A percentile compares a stretch with the other conserved stretches of the same genome.
Evolutionary conservation across 2,329 filamentous ascomycete species (phyloP).

Genomic region (Aspergillus tanneri): DNA sequence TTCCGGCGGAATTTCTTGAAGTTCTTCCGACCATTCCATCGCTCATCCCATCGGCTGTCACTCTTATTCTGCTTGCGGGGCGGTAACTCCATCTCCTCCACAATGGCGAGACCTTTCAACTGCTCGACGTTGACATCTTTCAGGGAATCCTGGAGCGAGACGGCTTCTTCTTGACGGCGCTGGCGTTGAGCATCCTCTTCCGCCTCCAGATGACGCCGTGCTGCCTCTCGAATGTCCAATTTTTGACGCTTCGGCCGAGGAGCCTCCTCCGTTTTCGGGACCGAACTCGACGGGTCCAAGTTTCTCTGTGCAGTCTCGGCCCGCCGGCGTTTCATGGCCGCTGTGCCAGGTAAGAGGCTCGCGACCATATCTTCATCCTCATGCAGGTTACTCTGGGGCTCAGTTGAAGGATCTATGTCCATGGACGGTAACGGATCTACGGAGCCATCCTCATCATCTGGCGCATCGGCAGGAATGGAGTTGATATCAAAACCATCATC

Average conservation of each 20-base stretch:
- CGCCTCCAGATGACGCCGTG: constrained; percentile 53
- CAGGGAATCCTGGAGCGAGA: constrained; percentile 55
- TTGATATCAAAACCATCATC: constrained; percentile 57
- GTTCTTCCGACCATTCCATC: constrained; percentile 93
- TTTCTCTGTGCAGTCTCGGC: constrained; percentile 59
- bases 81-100: constrained; percentile 72
- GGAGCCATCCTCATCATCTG: constrained; percentile 25
- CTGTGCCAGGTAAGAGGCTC: constrained; percentile 71
- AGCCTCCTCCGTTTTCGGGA: constrained; percentile 29
- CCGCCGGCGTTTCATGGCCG: constrained; percentile 74
- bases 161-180: constrained; percentile 65
- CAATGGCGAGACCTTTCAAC: constrained; percentile 70
- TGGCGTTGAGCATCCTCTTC: constrained; percentile 55
- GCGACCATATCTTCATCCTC: constrained; percentile 62
- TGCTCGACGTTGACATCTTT: constrained; percentile 68
- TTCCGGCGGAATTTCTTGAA: constrained; percentile 76
- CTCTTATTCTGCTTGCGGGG: constrained; percentile 29
- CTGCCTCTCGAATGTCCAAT: constrained; percentile 67
- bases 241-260: constrained; percentile 56
- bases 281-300: constrained; percentile 24
- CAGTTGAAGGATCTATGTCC: constrained; percentile 21
- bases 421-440: constrained; percentile 17
- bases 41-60: constrained; percentile 73
- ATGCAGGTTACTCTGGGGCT: constrained; percentile 27
- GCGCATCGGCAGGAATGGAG: constrained; percentile 38